Base-by-base conservation (phyloP, 225 moss, liverwort and hornwort genomes). In the Marchantia paleacea region DNA sequence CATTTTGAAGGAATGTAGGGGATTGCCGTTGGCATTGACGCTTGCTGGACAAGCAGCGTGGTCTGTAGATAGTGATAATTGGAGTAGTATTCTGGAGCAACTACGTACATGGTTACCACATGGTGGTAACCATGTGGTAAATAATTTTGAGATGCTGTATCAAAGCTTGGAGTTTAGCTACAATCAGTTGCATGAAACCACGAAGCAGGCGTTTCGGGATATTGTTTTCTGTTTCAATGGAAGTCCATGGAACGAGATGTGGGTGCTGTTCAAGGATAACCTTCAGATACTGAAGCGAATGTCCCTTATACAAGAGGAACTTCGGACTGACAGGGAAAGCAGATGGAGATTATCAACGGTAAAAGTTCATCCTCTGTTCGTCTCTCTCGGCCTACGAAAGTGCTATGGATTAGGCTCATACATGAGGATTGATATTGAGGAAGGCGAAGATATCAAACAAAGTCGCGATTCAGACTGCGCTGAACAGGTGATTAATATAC, bases 241-340 rank as follows among this genome's bases (percentile, higher is more conserved):
- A 24, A 73, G 73, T 24, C 73, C 73, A 3, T 73, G 52, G 73
- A 52, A 22, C 8, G 52, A 52, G 52, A 8, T 73, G 73, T 5
- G 4, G 24, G 12, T 22, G 1, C 3, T 73, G 10, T 73, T 22
- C 52, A 52, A n/a, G 22, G 52, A 52, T 8, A 53, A 49, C 24
- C 73, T 73, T 6, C 20, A 73, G 11, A 73, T 53, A 11, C 52
- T 73, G 73, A 52, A 73, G 52, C 73, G 52, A 10, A 73, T 51
- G 48, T 51, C 73, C 25, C 52, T 73, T 1, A 53, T 73, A 8
- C 52, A 73, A 22, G 24, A 52, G 48, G 52, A 24, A 73, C n/a
- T n/a, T n/a, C n/a, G n/a, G n/a, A 52, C 39, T 39, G 18, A 13
- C 2, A 49, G 0, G 14, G 47, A 18, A 7, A 16, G 16, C 0